Evolutionary conservation across 148 eudicot species (phyloP).

Genomic region (Fagopyrum homotropicum): DNA sequence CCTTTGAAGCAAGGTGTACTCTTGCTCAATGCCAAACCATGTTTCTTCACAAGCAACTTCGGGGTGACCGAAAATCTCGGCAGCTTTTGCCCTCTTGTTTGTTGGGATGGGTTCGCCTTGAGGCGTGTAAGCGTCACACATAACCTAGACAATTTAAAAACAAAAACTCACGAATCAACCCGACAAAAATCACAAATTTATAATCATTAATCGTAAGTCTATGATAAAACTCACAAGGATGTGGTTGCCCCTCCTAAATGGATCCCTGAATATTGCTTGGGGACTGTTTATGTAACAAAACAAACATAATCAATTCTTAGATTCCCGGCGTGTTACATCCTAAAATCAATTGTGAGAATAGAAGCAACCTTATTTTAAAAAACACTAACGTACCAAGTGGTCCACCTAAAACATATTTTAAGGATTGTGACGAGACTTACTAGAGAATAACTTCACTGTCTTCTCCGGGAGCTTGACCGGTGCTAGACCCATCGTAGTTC

Average conservation of each 20-base stretch:
- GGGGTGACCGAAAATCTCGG: constrained; percentile 47
- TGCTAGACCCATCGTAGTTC: constrained; percentile 57
- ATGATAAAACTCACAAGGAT: constrained; percentile 36
- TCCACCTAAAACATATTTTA: background rate
- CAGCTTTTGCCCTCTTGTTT: constrained; percentile 44
- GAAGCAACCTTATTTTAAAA: background rate
- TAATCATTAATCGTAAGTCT: background rate
- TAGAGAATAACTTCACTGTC: constrained; percentile 56
- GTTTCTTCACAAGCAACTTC: constrained; percentile 45
- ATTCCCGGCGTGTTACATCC: too few relatives aligned
- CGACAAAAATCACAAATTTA: background rate
- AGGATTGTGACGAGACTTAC: constrained; percentile 12
- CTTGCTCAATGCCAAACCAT: constrained; percentile 65
- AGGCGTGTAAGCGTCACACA: constrained; percentile 62
- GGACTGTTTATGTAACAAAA: constrained; percentile 33
- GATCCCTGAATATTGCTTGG: constrained; percentile 60
- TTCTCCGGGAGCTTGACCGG: constrained; percentile 44
- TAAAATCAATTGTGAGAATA: background rate
- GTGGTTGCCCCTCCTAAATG: constrained; percentile 62
- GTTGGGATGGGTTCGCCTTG: constrained; percentile 54
- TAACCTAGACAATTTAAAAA: constrained; percentile 25
- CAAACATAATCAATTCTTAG: background rate
- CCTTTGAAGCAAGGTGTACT: constrained; percentile 50
- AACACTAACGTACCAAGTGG: background rate
- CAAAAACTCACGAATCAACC: background rate